Percentiles rank a stretch among this genome's conserved stretches.
Conservation (phyloP, 805 yeast species). For the Trichomonascus vanleenenianus region DNA sequence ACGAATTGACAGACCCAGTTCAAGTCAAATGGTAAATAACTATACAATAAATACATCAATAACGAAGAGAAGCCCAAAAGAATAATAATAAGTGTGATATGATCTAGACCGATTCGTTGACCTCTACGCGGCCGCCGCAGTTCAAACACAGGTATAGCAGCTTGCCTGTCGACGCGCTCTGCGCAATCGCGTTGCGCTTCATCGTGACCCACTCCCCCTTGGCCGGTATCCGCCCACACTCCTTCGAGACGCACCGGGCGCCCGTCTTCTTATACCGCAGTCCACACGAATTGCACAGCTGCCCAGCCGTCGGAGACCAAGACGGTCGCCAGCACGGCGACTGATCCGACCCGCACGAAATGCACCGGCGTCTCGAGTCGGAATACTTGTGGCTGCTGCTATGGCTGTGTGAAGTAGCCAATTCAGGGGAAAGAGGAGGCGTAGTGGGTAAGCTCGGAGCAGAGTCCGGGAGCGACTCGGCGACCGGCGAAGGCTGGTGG, state of each 20-base stretch:
- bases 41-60: neutral
- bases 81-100: neutral
- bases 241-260: constrained; percentile 71
- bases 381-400: neutral
- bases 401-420: neutral
- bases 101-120: constrained; percentile 6
- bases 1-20: too few species aligned
- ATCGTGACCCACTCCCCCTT: constrained; percentile 91
- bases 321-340: constrained; percentile 99
- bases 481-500: neutral
- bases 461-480: neutral
- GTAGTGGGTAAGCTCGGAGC: neutral
- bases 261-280: constrained; percentile 89
- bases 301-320: constrained; percentile 89
- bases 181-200: constrained; percentile 45
- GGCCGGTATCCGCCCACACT: constrained; percentile 86
- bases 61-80: neutral
- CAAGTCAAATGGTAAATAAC: neutral
- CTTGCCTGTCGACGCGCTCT: constrained; percentile 37
- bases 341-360: constrained; percentile 83
- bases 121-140: constrained; percentile 50
- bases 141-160: constrained; percentile 41
- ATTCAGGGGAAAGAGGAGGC: neutral
- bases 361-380: constrained; percentile 50
- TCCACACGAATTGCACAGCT: constrained; percentile 94